Evolutionary conservation across 805 yeast genomes (phyloP).

Genomic region (Candida adriatica): DNA sequence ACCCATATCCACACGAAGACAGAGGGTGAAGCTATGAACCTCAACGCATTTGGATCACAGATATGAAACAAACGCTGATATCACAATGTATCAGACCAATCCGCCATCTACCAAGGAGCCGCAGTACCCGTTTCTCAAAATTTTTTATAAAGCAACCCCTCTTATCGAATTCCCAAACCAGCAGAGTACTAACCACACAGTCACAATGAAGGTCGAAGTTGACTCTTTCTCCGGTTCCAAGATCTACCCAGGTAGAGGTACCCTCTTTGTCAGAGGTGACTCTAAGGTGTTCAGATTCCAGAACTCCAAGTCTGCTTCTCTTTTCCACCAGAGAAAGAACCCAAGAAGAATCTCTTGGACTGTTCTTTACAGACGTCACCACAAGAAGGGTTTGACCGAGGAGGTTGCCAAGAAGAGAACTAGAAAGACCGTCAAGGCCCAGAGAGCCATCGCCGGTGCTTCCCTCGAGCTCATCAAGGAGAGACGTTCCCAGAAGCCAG

Average conservation of each 20-base stretch:
- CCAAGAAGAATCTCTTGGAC: slow-evolving; percentile 99
- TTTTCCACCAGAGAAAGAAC: slow-evolving; percentile 99
- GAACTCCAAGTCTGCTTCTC: slow-evolving; percentile 93
- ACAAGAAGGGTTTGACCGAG: slow-evolving; percentile 99
- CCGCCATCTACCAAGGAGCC: no score
- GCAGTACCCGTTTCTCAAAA: neutral
- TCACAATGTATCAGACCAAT: no score
- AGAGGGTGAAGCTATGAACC: no score
- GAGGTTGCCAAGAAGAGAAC: slow-evolving; percentile 95
- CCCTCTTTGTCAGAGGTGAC: slow-evolving; percentile 98
- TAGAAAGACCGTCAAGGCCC: slow-evolving; percentile 96
- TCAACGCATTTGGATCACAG: no score
- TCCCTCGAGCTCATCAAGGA: slow-evolving; percentile 96
- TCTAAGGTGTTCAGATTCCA: slow-evolving; percentile 99
- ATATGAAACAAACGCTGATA: no score
- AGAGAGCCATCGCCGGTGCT: slow-evolving; percentile 99
- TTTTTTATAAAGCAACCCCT: neutral
- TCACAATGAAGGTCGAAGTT: slow-evolving; percentile 95
- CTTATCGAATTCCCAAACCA: neutral
- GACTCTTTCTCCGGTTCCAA: slow-evolving; percentile 99
- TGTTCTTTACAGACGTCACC: slow-evolving; percentile 98
- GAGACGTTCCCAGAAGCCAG: slow-evolving; percentile 94
- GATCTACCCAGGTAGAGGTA: slow-evolving; percentile 99
- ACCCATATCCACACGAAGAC: no score
- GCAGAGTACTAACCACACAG: slow-evolving; percentile 17